Percentiles rank a stretch among this genome's conserved stretches.
phyloP scores from a whole-genome alignment of 768 basidiomycete species.

The Boletus rubroflammeus region DNA sequence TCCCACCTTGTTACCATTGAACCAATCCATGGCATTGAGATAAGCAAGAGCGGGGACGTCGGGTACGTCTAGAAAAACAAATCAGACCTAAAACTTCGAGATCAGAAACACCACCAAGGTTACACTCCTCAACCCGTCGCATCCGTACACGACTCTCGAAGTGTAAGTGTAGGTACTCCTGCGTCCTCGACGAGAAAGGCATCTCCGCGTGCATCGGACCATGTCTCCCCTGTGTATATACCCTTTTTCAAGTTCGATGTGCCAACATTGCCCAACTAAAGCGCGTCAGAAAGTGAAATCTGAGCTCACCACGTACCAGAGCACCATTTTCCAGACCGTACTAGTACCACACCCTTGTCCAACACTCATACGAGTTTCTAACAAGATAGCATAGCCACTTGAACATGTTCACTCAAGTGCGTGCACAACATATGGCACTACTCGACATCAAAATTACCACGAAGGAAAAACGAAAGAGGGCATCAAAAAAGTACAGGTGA shows the following conservation, averaged over 20 bases:
- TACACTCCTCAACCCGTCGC: too few species aligned
- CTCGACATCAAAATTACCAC: background rate
- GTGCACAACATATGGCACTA: background rate
- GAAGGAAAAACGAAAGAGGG: background rate
- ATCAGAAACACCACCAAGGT: too few species aligned
- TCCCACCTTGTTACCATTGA: background rate
- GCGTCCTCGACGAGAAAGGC: background rate
- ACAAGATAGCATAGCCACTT: background rate
- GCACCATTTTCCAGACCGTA: too few species aligned
- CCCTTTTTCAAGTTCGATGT: too few species aligned
- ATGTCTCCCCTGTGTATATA: too few species aligned
- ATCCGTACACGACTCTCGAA: too few species aligned
- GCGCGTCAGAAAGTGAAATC: background rate
- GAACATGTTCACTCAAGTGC: constrained; percentile 2
- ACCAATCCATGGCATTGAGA: background rate
- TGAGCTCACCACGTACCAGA: background rate
- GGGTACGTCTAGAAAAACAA: too few species aligned
- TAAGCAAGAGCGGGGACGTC: background rate
- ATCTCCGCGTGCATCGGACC: background rate
- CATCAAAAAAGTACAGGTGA: background rate
- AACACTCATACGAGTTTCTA: background rate
- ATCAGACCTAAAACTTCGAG: too few species aligned
- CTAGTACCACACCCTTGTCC: background rate
- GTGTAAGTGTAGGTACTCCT: too few species aligned
- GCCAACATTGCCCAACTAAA: too few species aligned